Percentiles rank a stretch among this genome's conserved stretches.
Evolutionary conservation across 1,284 basidiomycete species (phyloP).

Genomic region (Phylloporus sp.): DNA sequence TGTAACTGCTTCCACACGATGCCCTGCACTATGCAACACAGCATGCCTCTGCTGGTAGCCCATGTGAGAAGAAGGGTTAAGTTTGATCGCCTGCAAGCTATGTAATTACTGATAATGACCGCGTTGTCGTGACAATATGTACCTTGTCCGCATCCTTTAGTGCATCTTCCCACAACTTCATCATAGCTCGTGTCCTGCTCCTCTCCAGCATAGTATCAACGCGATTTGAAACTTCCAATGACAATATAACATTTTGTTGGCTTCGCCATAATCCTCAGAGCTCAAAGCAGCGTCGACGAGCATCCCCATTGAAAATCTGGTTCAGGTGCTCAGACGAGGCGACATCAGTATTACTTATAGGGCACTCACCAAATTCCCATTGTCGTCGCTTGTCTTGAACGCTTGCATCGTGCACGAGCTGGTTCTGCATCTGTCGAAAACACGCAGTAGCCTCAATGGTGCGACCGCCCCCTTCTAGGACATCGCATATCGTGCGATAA

Average conservation of each 20-base stretch:
- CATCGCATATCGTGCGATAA: neutral
- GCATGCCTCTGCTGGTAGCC: neutral
- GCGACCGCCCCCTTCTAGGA: neutral
- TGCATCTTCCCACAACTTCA: neutral
- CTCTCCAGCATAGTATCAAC: too few relatives aligned
- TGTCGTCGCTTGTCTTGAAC: neutral
- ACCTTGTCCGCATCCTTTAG: neutral
- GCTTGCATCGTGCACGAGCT: neutral
- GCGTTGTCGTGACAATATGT: too few relatives aligned
- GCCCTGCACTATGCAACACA: neutral
- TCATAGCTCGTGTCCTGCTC: neutral
- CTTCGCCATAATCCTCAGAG: neutral
- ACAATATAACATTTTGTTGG: neutral
- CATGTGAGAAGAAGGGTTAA: neutral
- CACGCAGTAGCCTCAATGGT: neutral
- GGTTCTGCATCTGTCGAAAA: neutral
- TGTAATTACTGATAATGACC: neutral
- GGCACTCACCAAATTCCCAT: neutral
- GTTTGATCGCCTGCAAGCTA: neutral
- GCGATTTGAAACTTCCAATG: too few relatives aligned
- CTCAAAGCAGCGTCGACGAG: neutral
- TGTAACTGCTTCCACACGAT: neutral
- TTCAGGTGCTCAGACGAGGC: neutral
- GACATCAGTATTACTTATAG: too few relatives aligned
- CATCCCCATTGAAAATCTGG: neutral